A percentile compares a stretch with the other conserved stretches of the same genome.
Evolutionary conservation across 2,329 filamentous ascomycete genomes (phyloP).

Genomic region (Parafenestella ontariensis): DNA sequence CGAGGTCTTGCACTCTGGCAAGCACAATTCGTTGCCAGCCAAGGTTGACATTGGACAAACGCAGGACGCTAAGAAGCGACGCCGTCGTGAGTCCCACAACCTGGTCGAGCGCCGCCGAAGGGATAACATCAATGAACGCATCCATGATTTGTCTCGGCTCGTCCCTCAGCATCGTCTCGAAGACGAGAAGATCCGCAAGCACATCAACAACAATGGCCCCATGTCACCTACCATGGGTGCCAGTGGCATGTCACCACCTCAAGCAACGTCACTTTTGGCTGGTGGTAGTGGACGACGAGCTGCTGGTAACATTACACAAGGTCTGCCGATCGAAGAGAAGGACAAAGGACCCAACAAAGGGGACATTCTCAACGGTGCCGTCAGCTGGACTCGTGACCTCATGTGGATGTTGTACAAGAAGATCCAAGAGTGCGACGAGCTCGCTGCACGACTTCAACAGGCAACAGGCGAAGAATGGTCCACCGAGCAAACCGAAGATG

Average conservation of each 20-base stretch:
- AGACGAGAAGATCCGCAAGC: conserved; percentile 95
- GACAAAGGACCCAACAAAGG: conserved; percentile 99
- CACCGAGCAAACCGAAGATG: conserved; percentile 75
- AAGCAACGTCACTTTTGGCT: conserved; percentile 85
- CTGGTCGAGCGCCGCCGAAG: conserved; percentile 91
- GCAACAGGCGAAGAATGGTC: conserved; percentile 45
- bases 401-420: conserved; percentile 97
- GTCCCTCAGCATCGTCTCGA: conserved; percentile 92
- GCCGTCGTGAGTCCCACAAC: conserved; percentile 93
- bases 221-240: conserved; percentile 82
- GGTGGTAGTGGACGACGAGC: conserved; percentile 84
- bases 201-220: conserved; percentile 89
- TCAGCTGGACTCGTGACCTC: conserved; percentile 95
- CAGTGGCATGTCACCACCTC: conserved; percentile 71
- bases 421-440: conserved; percentile 85
- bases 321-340: conserved; percentile 92
- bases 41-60: conserved; percentile 77
- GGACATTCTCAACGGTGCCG: conserved; percentile 95
- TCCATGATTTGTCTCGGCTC: conserved; percentile 92
- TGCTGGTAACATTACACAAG: conserved; percentile 86
- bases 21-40: conserved; percentile 85
- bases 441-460: conserved; percentile 70
- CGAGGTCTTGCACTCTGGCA: conserved; percentile 83
- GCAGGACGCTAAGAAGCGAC: conserved; percentile 91
- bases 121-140: conserved; percentile 98